A percentile compares a stretch with the other conserved stretches of the same genome.
Conservation (phyloP, 352 stramenopile genomes). For the Globisporangium uncinulatum region DNA sequence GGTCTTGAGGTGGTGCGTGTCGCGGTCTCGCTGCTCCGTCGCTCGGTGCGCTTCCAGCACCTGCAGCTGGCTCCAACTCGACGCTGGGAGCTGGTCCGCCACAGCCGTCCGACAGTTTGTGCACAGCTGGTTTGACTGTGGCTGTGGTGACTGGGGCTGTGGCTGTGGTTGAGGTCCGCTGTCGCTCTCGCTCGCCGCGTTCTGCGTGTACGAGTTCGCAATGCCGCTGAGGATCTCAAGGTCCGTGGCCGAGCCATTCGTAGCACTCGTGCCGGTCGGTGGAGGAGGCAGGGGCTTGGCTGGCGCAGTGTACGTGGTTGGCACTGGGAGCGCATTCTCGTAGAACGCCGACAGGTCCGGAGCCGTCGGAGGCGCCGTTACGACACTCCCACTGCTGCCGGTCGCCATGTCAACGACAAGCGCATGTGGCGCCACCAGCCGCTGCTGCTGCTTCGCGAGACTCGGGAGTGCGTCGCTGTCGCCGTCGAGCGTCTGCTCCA, state of each 20-base stretch:
- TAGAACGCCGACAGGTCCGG: conserved; percentile 60
- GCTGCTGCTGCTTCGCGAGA: too few relatives aligned
- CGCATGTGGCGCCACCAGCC: too few relatives aligned
- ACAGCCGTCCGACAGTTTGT: conserved; percentile 56
- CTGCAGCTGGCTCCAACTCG: conserved; percentile 65
- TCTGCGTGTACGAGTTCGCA: conserved; percentile 75
- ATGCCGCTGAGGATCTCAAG: conserved; percentile 83
- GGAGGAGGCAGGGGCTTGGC: conserved; percentile 20
- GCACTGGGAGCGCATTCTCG: conserved; percentile 16
- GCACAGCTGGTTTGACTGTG: conserved; percentile 30
- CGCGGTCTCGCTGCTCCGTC: conserved; percentile 55
- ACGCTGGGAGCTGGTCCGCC: conserved; percentile 72
- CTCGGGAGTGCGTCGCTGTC: too few relatives aligned
- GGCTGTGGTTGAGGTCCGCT: conserved; percentile 1
- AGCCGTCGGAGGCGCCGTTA: too few relatives aligned
- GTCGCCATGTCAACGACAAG: too few relatives aligned
- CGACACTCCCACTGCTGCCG: neutral
- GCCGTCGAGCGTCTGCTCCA: too few relatives aligned
- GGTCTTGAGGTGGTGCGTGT: conserved; percentile 59
- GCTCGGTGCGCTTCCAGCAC: conserved; percentile 45
- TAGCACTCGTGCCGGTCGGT: neutral
- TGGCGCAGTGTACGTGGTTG: too few relatives aligned
- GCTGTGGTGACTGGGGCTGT: neutral
- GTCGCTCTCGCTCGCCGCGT: conserved; percentile 19
- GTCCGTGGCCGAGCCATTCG: conserved; percentile 27